A percentile compares a stretch with the other conserved stretches of the same genome.
phyloP scores from a whole-genome alignment of 768 basidiomycete species.

The Lepiota venenata region DNA sequence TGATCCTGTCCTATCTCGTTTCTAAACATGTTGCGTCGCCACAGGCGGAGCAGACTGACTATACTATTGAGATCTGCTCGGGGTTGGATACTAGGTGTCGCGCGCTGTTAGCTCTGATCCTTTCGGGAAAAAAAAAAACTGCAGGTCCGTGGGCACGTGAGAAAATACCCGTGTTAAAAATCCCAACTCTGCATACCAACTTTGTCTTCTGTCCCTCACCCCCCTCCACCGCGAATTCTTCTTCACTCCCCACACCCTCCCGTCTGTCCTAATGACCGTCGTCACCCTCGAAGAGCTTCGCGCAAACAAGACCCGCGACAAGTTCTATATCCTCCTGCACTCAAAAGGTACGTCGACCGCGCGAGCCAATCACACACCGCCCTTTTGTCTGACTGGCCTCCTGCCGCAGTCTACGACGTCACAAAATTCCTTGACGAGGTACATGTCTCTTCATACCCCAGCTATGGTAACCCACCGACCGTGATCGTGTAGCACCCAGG shows the following conservation, averaged over 20 bases:
- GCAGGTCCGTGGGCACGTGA: constrained; percentile 10
- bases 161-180: constrained; percentile 17
- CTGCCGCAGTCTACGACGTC: constrained; percentile 78
- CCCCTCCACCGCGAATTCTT: constrained; percentile 23
- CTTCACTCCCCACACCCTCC: constrained; percentile 16
- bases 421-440: constrained; percentile 96
- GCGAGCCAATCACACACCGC: constrained; percentile 31
- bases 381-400: constrained; percentile 22
- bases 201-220: constrained; percentile 25
- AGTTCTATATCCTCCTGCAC: constrained; percentile 78
- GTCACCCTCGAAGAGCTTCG: constrained; percentile 77
- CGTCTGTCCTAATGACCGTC: constrained; percentile 33
- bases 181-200: constrained; percentile 10
- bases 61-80: not conserved
- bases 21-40: not conserved
- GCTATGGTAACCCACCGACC: not conserved
- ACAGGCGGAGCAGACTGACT: not conserved
- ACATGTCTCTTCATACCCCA: constrained; percentile 14
- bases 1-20: not conserved
- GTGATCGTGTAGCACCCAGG: constrained; percentile 68
- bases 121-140: constrained; percentile 24
- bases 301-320: constrained; percentile 69
- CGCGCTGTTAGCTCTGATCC: not conserved
- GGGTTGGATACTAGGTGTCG: not conserved
- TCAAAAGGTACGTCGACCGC: constrained; percentile 62